These are phyloP conservation scores for Aureoboletus auriporus DNA, from an alignment of 768 basidiomycete genomes.

Conservation along the genomic window DNA sequence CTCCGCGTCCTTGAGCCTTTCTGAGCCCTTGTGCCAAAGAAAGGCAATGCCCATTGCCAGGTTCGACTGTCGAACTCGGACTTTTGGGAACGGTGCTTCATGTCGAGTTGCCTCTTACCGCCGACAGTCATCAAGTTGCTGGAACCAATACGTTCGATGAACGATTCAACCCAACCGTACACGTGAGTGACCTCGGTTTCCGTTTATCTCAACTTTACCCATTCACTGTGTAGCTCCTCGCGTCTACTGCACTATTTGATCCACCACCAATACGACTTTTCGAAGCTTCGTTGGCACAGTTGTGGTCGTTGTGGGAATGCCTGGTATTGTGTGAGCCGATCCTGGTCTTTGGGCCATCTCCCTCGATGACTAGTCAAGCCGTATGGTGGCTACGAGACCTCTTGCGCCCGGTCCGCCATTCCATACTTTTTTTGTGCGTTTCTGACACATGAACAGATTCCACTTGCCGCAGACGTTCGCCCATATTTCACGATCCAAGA, in stretches of 20 bases:
- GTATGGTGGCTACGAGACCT: constrained; percentile 92
- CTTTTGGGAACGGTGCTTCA: constrained; percentile 77
- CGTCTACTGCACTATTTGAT: constrained; percentile 54
- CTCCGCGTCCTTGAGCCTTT: constrained; percentile 1
- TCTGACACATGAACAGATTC: constrained; percentile 52
- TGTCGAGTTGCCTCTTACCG: constrained; percentile 62
- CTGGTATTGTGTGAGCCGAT: constrained; percentile 88
- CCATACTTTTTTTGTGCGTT: neutral
- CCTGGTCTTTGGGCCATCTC: constrained; percentile 74
- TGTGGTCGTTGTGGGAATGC: constrained; percentile 94
- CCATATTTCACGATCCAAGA: constrained; percentile 98
- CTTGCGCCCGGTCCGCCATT: constrained; percentile 63
- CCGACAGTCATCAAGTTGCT: constrained; percentile 71
- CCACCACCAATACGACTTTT: constrained; percentile 59
- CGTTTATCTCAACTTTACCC: neutral
- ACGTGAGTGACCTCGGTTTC: constrained; percentile 34
- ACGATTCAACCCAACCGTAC: constrained; percentile 47
- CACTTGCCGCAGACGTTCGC: constrained; percentile 78
- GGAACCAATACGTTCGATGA: constrained; percentile 48
- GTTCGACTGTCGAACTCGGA: constrained; percentile 69
- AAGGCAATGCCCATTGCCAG: constrained; percentile 75
- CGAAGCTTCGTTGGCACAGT: constrained; percentile 58
- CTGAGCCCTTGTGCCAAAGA: constrained; percentile 37
- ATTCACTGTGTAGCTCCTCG: constrained; percentile 52
- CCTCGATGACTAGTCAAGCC: constrained; percentile 79